Base-by-base conservation (phyloP, 768 basidiomycete genomes). In the Russula sp. region DNA sequence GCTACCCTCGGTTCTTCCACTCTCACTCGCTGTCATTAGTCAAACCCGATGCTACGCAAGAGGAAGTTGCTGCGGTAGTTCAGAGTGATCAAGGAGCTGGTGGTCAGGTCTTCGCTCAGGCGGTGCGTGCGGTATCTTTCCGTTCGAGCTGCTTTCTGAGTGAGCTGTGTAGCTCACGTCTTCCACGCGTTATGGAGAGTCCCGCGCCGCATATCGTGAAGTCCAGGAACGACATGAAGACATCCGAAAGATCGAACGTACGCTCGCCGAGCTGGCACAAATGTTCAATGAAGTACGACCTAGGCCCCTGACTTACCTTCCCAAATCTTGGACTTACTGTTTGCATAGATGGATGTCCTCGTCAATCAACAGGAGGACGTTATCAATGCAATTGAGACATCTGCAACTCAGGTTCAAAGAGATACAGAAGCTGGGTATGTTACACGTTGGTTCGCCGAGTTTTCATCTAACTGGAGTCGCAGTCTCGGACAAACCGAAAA, bases 181-280 rank as follows among this genome's bases (percentile, higher is more conserved):
- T 32, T 90, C 90, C n/a, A 85, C 83, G 57, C 84, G 85, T n/a
- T 92, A 92, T 73, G 90, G 87, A 36, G 89, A 92, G 68, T 87
- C 92, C 18, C 80, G 92, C 53, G 82, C 83, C 50, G 94, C 90
- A 0, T 92, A 88, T 74, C 82, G 85, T 56, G 94, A 97, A 75
- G 93, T 94, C 0, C 94, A 95, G 73, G 85, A 89, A 63, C 83
- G 94, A 40, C 92, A 95, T 72, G 82, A 87, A 70, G 93, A 97
- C 65, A 83, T 98, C 69, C 81, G 83, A 68, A 85, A 83, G 73
- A 92, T 96, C 72, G 93, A 96, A 74, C 80, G 83, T 69, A 97
- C 94, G 4, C 76, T 96, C 53, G 87, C 83, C n/a, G 92, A 96
- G 74, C 80, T 98, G 55, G 91, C 90, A 4, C 90, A 92, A 71